Evolutionary conservation across 2,329 filamentous ascomycete species (phyloP).

Genomic region (Gliomastix tumulicola): DNA sequence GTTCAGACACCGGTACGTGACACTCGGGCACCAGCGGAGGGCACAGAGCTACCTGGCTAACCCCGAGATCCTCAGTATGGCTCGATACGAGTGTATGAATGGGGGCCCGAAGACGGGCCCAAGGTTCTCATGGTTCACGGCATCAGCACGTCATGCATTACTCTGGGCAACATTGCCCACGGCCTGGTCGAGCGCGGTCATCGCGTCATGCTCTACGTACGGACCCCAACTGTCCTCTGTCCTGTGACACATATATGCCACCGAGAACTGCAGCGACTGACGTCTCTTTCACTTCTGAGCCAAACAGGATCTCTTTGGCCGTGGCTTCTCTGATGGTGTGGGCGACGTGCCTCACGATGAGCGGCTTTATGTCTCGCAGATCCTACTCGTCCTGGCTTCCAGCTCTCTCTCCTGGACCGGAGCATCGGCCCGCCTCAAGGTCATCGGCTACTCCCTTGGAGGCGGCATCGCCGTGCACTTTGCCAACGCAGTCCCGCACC

Average conservation of each 20-base stretch:
- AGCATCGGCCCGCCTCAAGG: conserved; percentile 41
- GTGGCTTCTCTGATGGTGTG: conserved; percentile 60
- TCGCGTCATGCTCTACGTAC: conserved; percentile 71
- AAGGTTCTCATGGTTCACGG: conserved; percentile 77
- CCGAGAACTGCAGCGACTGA: too few species aligned
- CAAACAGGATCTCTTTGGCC: conserved; percentile 56
- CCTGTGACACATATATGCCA: too few species aligned
- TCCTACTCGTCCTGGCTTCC: conserved; percentile 63
- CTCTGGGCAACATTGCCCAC: conserved; percentile 60
- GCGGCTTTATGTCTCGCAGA: conserved; percentile 66
- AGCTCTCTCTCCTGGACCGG: conserved; percentile 64
- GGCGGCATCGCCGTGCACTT: conserved; percentile 73
- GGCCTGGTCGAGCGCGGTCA: conserved; percentile 62
- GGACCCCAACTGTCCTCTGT: too few species aligned
- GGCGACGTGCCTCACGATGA: conserved; percentile 63
- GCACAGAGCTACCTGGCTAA: too few species aligned
- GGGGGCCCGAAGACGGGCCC: conserved; percentile 64
- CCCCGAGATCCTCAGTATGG: conserved; percentile 62
- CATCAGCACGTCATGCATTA: conserved; percentile 75
- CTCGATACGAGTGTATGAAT: conserved; percentile 73
- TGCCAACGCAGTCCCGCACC: conserved; percentile 61
- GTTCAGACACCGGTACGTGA: conserved; percentile 58
- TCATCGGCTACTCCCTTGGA: conserved; percentile 78
- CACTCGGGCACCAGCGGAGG: too few species aligned
- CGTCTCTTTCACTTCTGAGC: too few species aligned